Evolutionary conservation across 768 basidiomycete genomes (phyloP).

Genomic region (Trametes villosa): DNA sequence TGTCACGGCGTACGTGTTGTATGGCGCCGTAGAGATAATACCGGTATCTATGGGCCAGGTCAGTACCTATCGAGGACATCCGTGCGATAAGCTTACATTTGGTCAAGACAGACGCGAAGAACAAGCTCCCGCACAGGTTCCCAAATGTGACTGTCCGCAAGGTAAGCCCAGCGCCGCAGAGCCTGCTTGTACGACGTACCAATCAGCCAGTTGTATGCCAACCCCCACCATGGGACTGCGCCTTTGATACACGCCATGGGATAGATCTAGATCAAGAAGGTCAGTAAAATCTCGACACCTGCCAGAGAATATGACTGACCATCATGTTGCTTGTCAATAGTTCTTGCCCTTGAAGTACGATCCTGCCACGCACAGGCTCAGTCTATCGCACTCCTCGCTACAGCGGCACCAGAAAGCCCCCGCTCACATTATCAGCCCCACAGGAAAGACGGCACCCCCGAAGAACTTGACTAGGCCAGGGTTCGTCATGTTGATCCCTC

Average conservation of each 20-base stretch:
- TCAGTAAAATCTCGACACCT: neutral
- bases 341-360: conserved; percentile 71
- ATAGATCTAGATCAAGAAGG: conserved; percentile 49
- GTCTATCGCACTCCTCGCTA: neutral
- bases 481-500: conserved; percentile 51
- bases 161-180: neutral
- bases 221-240: conserved; percentile 70
- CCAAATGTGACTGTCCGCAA: conserved; percentile 63
- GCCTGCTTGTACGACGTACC: conserved; percentile 42
- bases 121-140: conserved; percentile 69
- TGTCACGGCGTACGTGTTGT: conserved; percentile 51
- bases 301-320: conserved; percentile 41
- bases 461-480: conserved; percentile 72
- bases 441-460: conserved; percentile 72
- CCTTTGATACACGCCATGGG: conserved; percentile 69
- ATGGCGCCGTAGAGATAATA: conserved; percentile 61
- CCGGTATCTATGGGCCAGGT: conserved; percentile 51
- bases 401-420: neutral
- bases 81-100: conserved; percentile 50
- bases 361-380: conserved; percentile 46
- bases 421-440: conserved; percentile 73
- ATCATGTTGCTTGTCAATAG: conserved; percentile 79
- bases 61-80: neutral
- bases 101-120: conserved; percentile 68
- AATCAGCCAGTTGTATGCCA: conserved; percentile 70